These are phyloP conservation scores for Penicillium daleae DNA, from an alignment of 495 filamentous ascomycete species.

Conservation along the genomic window DNA sequence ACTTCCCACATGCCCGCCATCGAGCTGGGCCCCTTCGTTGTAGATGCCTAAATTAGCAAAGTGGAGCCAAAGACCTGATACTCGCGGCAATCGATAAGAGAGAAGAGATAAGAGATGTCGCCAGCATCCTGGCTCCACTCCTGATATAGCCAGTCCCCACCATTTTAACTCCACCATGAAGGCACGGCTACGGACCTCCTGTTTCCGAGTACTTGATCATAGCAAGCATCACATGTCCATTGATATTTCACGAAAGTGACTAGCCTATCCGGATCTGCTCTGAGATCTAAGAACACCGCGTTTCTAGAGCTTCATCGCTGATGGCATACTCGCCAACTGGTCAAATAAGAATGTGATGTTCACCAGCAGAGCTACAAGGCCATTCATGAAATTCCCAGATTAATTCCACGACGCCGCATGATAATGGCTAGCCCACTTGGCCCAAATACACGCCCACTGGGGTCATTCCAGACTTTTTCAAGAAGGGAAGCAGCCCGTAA, in stretches of 20 bases:
- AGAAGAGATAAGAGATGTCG: neutral
- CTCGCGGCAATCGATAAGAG: neutral
- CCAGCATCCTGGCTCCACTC: too few species aligned
- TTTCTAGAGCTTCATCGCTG: neutral
- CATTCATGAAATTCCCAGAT: neutral
- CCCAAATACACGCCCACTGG: neutral
- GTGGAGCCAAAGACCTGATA: neutral
- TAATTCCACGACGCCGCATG: conserved; percentile 1
- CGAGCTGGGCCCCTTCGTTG: neutral
- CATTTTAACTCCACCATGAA: neutral
- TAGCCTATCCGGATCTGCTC: too few species aligned
- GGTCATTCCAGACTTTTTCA: neutral
- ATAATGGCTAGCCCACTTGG: neutral
- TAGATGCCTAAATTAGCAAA: neutral
- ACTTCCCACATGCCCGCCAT: neutral
- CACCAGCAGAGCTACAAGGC: neutral
- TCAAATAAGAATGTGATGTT: neutral
- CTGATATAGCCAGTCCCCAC: neutral
- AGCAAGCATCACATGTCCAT: too few species aligned
- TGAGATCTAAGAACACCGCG: neutral
- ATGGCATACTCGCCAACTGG: neutral
- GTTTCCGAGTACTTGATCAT: neutral
- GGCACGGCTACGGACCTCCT: too few species aligned
- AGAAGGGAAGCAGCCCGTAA: neutral
- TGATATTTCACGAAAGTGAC: too few species aligned